phyloP scores from a whole-genome alignment of 495 filamentous ascomycete genomes.

The Xylaria castorea region DNA sequence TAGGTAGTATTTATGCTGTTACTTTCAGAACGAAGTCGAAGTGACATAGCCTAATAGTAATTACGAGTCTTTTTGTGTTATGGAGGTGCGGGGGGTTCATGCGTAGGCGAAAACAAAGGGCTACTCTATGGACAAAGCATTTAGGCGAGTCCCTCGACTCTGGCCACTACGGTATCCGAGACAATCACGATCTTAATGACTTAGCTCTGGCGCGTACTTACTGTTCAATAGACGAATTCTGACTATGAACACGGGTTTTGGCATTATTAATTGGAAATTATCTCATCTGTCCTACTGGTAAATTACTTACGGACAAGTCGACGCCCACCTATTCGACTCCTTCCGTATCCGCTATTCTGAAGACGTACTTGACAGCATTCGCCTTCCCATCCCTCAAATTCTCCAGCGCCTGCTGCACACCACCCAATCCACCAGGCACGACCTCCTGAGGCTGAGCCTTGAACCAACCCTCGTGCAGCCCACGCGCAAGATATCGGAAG shows the following conservation, averaged over 20 bases:
- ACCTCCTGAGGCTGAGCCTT: conserved; percentile 67
- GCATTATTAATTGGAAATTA: neutral
- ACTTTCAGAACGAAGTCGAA: no score
- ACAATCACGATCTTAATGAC: neutral
- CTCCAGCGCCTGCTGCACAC: conserved; percentile 61
- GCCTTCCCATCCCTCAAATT: conserved; percentile 68
- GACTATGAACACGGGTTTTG: neutral
- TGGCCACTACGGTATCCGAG: neutral
- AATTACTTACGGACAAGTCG: neutral
- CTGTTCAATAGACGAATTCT: neutral
- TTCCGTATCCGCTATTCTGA: conserved; percentile 69
- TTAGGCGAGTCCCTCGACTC: no score
- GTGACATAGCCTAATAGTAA: neutral
- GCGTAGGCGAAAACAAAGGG: no score
- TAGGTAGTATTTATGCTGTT: neutral
- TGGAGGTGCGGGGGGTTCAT: neutral
- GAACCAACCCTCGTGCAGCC: conserved; percentile 66
- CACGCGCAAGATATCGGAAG: conserved; percentile 59
- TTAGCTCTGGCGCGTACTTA: neutral
- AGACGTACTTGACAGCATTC: conserved; percentile 72
- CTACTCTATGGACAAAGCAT: no score
- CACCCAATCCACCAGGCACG: conserved; percentile 63
- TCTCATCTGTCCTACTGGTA: neutral
- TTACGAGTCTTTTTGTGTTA: neutral
- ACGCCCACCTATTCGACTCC: conserved; percentile 32